Base-by-base conservation (phyloP, 148 eudicot genomes). In the Pharnaceum exiguum region DNA sequence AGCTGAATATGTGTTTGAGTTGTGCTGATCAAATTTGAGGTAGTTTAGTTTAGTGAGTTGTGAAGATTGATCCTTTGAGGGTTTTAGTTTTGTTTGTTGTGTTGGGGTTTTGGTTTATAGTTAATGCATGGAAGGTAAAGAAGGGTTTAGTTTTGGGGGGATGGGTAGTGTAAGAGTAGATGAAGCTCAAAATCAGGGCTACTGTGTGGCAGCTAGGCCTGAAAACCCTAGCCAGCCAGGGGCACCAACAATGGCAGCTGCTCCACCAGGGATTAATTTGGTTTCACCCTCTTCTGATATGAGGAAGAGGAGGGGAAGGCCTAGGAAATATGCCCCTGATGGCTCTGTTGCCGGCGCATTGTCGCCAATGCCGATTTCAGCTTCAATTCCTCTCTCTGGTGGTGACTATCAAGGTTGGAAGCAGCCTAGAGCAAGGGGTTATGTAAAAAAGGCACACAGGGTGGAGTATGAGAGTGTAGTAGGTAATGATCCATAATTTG, bases 331-430 rank as follows among this genome's bases (percentile, higher is more conserved):
- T 68, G 87, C 82, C 22, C 74, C 76, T 29, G 93, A 82, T 62
- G 97, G 96, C 13, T 43, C 77, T 28, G 62, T 46, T 5, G 46
- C 66, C 33, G 56, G 57, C 19, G 78, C 98, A 27, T 66, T 91
- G 70, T 87, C 94, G 6, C 97, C 96, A 15, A 82, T 82, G 93
- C 96, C 96, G 5, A 91, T 91, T 52, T 91, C 98, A 6, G 90
- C 98, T 54, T 91, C 98, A 9, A 85, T 87, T 65, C 96, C 97
- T 27, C 76, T 91, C 22, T 54, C 83, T 17, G 90, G 97, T 26
- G 96, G 97, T 26, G 96, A 82, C 22, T 86, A 66, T 59, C 72
- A 95, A n/a, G 79, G 73, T 45, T 90, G 89, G 89, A 87, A 87
- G 53, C 89, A 73, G 13, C 63, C 80, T 37, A 65, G 61, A 53